Percentiles rank a stretch among this genome's conserved stretches.
These are phyloP conservation scores for Triticum timopheevii DNA, from an alignment of 176 grass and related monocot species.

Conservation along the genomic window DNA sequence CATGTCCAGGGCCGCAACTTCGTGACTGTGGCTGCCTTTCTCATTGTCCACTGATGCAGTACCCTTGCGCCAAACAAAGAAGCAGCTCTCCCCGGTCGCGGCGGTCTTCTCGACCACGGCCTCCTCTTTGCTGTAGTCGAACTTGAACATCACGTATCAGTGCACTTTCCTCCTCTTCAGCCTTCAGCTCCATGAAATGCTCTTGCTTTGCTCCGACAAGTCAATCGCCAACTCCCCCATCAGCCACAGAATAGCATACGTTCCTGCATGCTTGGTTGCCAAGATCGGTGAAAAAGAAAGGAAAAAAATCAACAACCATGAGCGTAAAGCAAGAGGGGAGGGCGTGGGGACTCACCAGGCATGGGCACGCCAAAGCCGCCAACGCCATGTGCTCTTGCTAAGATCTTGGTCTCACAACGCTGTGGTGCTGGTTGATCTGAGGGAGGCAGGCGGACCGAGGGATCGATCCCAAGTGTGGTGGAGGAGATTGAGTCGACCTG, in stretches of 20 bases:
- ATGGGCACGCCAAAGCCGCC: constrained; percentile 18
- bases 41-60: too few relatives aligned
- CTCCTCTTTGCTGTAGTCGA: constrained; percentile 58
- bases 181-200: constrained; percentile 63
- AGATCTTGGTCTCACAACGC: constrained; percentile 48
- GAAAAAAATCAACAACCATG: constrained; percentile 14
- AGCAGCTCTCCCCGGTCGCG: constrained; percentile 41
- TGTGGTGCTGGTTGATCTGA: constrained; percentile 41
- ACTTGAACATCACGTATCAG: constrained; percentile 69
- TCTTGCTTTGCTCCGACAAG: constrained; percentile 56
- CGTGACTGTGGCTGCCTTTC: too few relatives aligned
- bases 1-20: too few relatives aligned
- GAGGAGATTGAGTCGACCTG: constrained; percentile 12
- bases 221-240: constrained; percentile 21
- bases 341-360: constrained; percentile 35
- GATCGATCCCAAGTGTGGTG: constrained; percentile 28
- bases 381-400: constrained; percentile 30
- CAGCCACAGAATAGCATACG: constrained; percentile 17
- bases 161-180: constrained; percentile 65
- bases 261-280: background rate
- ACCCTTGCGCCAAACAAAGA: too few relatives aligned
- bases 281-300: background rate
- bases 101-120: constrained; percentile 61
- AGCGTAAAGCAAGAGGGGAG: constrained; percentile 33
- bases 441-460: constrained; percentile 27